A percentile compares a stretch with the other conserved stretches of the same genome.
phyloP scores from a whole-genome alignment of 176 grass and related monocot genomes.

The Musa beccarii region DNA sequence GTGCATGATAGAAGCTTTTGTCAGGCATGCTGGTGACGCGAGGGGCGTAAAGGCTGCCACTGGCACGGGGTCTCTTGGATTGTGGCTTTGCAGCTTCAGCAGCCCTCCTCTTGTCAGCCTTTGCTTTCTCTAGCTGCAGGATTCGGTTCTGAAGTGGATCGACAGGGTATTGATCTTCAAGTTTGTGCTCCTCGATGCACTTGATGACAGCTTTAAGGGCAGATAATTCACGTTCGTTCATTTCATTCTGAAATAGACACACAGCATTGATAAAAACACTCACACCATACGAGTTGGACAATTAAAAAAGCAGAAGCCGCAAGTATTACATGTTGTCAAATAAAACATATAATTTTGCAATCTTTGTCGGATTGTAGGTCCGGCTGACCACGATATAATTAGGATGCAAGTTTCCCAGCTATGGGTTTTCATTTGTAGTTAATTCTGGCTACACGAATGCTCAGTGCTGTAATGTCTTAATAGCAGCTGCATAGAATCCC shows the following conservation, averaged over 20 bases:
- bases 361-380: no score
- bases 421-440: no score
- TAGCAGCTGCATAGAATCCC: no score
- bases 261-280: not conserved
- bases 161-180: slow-evolving; percentile 58
- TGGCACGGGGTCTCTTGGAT: slow-evolving; percentile 74
- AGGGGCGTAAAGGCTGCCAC: slow-evolving; percentile 39
- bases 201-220: slow-evolving; percentile 79
- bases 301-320: not conserved
- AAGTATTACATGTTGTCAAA: not conserved
- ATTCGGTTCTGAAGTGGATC: slow-evolving; percentile 76
- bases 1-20: slow-evolving; percentile 69
- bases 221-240: slow-evolving; percentile 70
- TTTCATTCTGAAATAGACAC: slow-evolving; percentile 54
- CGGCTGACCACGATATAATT: no score
- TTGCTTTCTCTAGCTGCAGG: slow-evolving; percentile 84
- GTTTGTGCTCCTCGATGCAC: slow-evolving; percentile 88
- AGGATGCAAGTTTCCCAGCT: no score
- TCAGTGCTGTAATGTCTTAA: no score
- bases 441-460: no score
- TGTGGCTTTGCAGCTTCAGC: slow-evolving; percentile 79
- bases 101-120: slow-evolving; percentile 90
- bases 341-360: no score
- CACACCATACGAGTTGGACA: not conserved
- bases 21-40: slow-evolving; percentile 46